These are phyloP conservation scores for Pythium insidiosum DNA, from an alignment of 352 stramenopile genomes.

Conservation along the genomic window DNA sequence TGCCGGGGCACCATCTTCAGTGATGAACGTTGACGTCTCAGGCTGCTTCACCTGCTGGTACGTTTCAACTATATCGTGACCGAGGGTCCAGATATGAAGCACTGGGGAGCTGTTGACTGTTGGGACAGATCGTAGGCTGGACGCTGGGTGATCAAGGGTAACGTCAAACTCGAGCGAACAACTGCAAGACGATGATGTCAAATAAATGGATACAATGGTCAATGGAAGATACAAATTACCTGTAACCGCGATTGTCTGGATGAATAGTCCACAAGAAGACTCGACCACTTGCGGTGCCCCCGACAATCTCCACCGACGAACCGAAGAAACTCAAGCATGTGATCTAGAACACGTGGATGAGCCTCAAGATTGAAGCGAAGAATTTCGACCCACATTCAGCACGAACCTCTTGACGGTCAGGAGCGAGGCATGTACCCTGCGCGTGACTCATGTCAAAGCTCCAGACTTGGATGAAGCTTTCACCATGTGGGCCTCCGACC, in stretches of 20 bases:
- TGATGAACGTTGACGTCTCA: conserved; percentile 9
- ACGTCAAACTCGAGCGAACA: too few relatives aligned
- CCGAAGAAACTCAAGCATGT: conserved; percentile 47
- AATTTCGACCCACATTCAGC: not conserved
- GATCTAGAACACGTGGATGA: conserved; percentile 32
- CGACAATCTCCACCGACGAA: conserved; percentile 36
- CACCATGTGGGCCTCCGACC: conserved; percentile 19
- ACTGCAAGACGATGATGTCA: too few relatives aligned
- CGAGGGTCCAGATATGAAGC: too few relatives aligned
- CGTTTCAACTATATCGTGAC: too few relatives aligned
- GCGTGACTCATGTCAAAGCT: conserved; percentile 63
- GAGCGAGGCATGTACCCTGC: conserved; percentile 40
- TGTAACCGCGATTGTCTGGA: conserved; percentile 1
- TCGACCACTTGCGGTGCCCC: conserved; percentile 29
- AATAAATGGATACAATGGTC: too few relatives aligned
- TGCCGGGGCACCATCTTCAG: conserved; percentile 9
- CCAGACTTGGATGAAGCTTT: conserved; percentile 71
- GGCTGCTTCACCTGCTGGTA: not conserved
- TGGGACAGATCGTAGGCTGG: too few relatives aligned
- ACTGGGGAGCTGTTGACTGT: too few relatives aligned
- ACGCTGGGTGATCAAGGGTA: too few relatives aligned
- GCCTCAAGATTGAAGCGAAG: too few relatives aligned
- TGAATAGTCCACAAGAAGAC: conserved; percentile 37
- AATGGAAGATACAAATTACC: too few relatives aligned
- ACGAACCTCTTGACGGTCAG: conserved; percentile 3